Evolutionary conservation across 2,329 filamentous ascomycete species (phyloP).

Genomic region (Sporothrix phasma): DNA sequence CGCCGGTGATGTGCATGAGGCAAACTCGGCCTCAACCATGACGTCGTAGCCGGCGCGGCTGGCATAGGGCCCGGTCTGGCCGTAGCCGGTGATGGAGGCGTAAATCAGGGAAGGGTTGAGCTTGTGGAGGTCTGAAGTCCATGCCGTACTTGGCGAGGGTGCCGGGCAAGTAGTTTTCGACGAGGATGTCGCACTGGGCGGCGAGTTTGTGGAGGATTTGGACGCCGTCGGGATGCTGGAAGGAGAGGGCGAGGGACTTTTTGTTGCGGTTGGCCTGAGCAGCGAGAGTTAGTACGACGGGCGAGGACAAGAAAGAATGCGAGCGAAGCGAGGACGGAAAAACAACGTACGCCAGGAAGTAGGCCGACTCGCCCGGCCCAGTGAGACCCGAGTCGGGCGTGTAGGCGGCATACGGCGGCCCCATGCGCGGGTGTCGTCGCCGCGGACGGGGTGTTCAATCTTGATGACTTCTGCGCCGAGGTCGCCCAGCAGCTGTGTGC

Average conservation of each 20-base stretch:
- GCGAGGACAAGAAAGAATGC: not conserved
- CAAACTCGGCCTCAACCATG: slow-evolving; percentile 98
- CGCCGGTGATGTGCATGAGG: slow-evolving; percentile 95
- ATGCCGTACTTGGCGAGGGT: slow-evolving; percentile 82
- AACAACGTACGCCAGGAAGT: slow-evolving; percentile 64
- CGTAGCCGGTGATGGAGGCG: slow-evolving; percentile 93
- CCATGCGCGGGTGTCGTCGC: slow-evolving; percentile 93
- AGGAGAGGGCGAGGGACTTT: slow-evolving; percentile 84
- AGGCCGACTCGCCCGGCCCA: slow-evolving; percentile 85
- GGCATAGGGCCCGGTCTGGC: slow-evolving; percentile 85
- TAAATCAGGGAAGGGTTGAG: slow-evolving; percentile 87
- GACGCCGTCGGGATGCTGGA: slow-evolving; percentile 74
- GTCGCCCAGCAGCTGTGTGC: slow-evolving; percentile 92
- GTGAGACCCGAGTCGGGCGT: slow-evolving; percentile 45
- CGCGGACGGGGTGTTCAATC: slow-evolving; percentile 82
- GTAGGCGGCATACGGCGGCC: slow-evolving; percentile 83
- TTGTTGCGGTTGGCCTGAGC: slow-evolving; percentile 92
- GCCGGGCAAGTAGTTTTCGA: slow-evolving; percentile 93
- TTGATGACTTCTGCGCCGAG: slow-evolving; percentile 96
- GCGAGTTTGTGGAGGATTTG: slow-evolving; percentile 79
- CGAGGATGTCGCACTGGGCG: slow-evolving; percentile 78
- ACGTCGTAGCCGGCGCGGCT: slow-evolving; percentile 91
- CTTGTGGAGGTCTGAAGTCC: slow-evolving; percentile 74
- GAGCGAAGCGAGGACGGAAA: not conserved
- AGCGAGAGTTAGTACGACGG: not conserved